Base-by-base conservation (phyloP, 306 rosid genomes). In the Ormosia semicastrata region DNA sequence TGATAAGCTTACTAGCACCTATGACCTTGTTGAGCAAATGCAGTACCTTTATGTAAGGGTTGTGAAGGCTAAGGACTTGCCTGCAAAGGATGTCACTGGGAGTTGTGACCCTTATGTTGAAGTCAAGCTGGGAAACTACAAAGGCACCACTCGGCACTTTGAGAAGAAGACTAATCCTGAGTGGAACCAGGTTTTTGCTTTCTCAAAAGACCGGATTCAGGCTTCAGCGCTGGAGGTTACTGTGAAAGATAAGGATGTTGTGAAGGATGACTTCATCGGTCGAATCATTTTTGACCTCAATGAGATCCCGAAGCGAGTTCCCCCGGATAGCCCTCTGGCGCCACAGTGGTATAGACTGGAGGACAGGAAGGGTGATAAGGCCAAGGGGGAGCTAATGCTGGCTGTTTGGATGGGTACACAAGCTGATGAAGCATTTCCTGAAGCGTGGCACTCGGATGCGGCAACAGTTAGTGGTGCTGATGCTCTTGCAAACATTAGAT, bases 371-470 rank as follows among this genome's bases (percentile, higher is more conserved):
- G 86, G 88, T 24, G 89, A 80, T 24, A 95, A 95, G 91, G 91
- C 70, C 2, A 93, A 54, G 76, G 99, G 98, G 58, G 99, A 95
- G 88, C 86, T 95, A n/a, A 95, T 95, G 98, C 83, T 95, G 81
- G 99, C 99, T 69, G 99, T 95, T 53, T 95, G 99, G 99, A 91
- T 93, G 97, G 99, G 99, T 14, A 95, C 98, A 24, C 99, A 95
- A 71, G 99, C 99, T 13, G 99, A 95, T 82, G 99, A 95, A 85
- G 99, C 97, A 0, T 95, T 95, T 82, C 95, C 99, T 7, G 99
- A 95, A 72, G 99, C 99, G 1, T 95, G 99, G 99, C 97, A 95
- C 81, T 95, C 99, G 0, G 99, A 95, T 81, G 95, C 99, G 2
- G 98, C 95, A 0, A 88, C 98, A 0, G 95, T 95, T 53, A 90